Conservation (phyloP, 208 protist genomes). For the Zelonia costaricensis region DNA sequence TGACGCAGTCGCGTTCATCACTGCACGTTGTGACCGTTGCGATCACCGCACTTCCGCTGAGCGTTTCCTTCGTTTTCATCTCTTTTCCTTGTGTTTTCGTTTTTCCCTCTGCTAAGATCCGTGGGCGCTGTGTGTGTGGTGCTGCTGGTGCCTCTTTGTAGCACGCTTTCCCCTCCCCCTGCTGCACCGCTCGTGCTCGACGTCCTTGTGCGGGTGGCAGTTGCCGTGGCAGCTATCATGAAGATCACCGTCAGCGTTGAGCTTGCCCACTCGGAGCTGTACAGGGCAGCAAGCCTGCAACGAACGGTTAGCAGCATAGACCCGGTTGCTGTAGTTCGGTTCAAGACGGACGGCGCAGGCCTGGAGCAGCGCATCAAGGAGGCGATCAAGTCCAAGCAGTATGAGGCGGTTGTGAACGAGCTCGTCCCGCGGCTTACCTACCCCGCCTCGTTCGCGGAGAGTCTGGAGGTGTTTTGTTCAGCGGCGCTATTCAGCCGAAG, state of each 20-base stretch:
- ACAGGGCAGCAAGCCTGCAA: constrained; percentile 45
- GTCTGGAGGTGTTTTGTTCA: constrained; percentile 66
- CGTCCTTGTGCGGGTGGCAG: constrained; percentile 8
- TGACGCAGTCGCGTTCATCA: too few species aligned
- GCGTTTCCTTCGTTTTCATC: too few species aligned
- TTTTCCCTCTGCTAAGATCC: too few species aligned
- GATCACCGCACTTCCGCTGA: too few species aligned
- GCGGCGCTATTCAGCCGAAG: constrained; percentile 66
- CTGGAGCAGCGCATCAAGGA: constrained; percentile 57
- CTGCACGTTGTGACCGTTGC: too few species aligned
- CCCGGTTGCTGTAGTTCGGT: constrained; percentile 30
- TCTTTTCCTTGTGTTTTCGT: too few species aligned
- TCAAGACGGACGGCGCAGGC: constrained; percentile 66
- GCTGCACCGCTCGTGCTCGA: too few species aligned
- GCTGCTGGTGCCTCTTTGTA: too few species aligned
- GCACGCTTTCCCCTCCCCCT: too few species aligned
- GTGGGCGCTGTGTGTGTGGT: too few species aligned
- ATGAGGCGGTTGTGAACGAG: constrained; percentile 59
- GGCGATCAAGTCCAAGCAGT: constrained; percentile 49
- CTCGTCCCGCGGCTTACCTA: constrained; percentile 56
- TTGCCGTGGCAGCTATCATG: constrained; percentile 36
- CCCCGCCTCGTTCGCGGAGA: constrained; percentile 45
- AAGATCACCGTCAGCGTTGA: constrained; percentile 83
- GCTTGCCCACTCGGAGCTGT: constrained; percentile 60
- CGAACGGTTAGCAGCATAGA: constrained; percentile 52